A percentile compares a stretch with the other conserved stretches of the same genome.
Evolutionary conservation across 345 rosid species (phyloP).

Genomic region (Ailanthus altissimus): DNA sequence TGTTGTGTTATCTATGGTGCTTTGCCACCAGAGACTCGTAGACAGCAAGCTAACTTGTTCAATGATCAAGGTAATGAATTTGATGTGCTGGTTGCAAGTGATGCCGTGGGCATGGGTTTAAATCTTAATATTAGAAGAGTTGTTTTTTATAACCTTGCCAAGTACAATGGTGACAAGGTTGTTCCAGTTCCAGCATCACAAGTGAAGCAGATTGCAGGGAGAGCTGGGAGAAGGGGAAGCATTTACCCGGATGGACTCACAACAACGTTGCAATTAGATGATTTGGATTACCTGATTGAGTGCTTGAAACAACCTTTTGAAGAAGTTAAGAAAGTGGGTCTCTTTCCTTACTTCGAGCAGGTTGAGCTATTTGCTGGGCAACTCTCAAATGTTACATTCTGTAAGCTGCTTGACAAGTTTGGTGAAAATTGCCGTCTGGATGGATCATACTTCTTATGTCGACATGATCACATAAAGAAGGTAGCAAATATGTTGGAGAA

Average conservation of each 20-base stretch:
- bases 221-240: conserved; percentile 97
- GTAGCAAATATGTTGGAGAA: conserved; percentile 96
- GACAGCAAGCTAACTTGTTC: conserved; percentile 90
- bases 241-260: conserved; percentile 86
- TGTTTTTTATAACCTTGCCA: conserved; percentile 68
- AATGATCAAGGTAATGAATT: conserved; percentile 84
- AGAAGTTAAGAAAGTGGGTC: conserved; percentile 74
- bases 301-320: conserved; percentile 89
- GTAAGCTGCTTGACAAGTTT: conserved; percentile 71
- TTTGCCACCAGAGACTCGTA: conserved; percentile 91
- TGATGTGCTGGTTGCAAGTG: conserved; percentile 96
- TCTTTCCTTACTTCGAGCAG: conserved; percentile 94
- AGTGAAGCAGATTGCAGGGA: conserved; percentile 94
- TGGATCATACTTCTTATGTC: conserved; percentile 81
- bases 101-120: conserved; percentile 97
- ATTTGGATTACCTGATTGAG: conserved; percentile 71
- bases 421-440: conserved; percentile 80
- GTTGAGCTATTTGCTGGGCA: conserved; percentile 85
- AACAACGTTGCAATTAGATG: conserved; percentile 70
- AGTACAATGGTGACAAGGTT: conserved; percentile 82
- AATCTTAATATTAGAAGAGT: conserved; percentile 93
- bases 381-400: conserved; percentile 52
- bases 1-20: conserved; percentile 98
- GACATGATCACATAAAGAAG: conserved; percentile 82
- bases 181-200: conserved; percentile 86